Evolutionary conservation across 345 rosid genomes (phyloP).

Genomic region (Hevea brasiliensis): DNA sequence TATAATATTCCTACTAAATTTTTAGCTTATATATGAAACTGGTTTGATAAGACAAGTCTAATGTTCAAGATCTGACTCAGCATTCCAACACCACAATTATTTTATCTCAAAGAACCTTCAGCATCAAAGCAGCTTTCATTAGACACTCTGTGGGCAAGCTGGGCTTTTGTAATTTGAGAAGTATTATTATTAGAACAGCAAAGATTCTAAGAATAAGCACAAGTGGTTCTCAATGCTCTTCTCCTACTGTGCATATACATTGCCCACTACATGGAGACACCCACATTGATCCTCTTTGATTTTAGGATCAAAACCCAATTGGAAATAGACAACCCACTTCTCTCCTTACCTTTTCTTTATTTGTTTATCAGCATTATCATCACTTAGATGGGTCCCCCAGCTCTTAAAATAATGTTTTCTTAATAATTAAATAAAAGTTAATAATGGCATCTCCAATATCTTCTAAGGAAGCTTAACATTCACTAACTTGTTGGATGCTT

Average conservation of each 20-base stretch:
- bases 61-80: constrained; percentile 30
- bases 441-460: constrained; percentile 15
- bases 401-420: not conserved
- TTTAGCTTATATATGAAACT: constrained; percentile 12
- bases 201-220: constrained; percentile 37
- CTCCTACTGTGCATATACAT: constrained; percentile 31
- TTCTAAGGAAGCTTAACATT: constrained; percentile 14
- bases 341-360: no score
- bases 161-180: constrained; percentile 11
- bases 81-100: constrained; percentile 41
- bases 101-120: constrained; percentile 36
- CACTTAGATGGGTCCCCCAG: constrained; percentile 23
- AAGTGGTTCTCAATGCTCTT: constrained; percentile 35
- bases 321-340: constrained; percentile 24
- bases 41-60: constrained; percentile 33
- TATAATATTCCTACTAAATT: not conserved
- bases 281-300: constrained; percentile 34
- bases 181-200: constrained; percentile 21
- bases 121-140: constrained; percentile 34
- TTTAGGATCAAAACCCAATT: constrained; percentile 20
- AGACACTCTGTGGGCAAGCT: constrained; percentile 30
- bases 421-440: constrained; percentile 3
- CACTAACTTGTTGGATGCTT: not conserved
- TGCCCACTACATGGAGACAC: constrained; percentile 32
- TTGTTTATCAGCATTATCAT: constrained; percentile 32